These are phyloP conservation scores for Dioscorea dumetorum DNA, from an alignment of 106 monocot genomes.

Conservation along the genomic window DNA sequence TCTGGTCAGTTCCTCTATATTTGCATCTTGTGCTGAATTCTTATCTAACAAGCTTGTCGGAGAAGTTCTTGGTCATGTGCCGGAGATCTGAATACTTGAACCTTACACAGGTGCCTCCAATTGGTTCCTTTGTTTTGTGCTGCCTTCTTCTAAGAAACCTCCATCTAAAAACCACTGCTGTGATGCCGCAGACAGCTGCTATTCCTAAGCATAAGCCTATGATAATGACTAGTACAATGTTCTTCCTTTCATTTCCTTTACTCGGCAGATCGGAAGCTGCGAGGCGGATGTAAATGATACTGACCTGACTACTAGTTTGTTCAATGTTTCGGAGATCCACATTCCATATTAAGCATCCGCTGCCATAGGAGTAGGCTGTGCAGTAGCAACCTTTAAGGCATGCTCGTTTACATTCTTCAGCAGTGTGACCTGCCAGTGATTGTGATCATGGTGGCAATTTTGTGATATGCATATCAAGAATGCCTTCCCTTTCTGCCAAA, in stretches of 20 bases:
- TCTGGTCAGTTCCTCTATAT: constrained; percentile 17
- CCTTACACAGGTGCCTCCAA: constrained; percentile 10
- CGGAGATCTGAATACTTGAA: constrained; percentile 13
- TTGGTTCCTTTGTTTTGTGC: background rate
- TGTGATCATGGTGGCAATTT: background rate
- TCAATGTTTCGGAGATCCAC: background rate
- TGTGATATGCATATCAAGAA: background rate
- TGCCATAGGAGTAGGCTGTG: background rate
- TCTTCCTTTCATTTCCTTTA: background rate
- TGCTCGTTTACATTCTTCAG: background rate
- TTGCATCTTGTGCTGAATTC: constrained; percentile 13
- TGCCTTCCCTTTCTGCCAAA: background rate
- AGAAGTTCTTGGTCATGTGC: constrained; percentile 34
- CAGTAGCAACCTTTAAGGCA: constrained; percentile 1
- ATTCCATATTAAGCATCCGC: background rate
- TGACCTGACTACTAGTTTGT: background rate
- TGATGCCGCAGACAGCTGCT: too few species aligned
- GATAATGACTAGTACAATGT: background rate
- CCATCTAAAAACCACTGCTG: too few species aligned
- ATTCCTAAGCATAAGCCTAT: background rate
- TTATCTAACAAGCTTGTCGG: constrained; percentile 18
- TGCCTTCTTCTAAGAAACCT: constrained; percentile 3
- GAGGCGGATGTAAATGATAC: background rate
- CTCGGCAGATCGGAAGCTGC: constrained; percentile 2
- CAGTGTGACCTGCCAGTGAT: background rate